A percentile compares a stretch with the other conserved stretches of the same genome.
These are phyloP conservation scores for Phytopythium sindhum DNA, from an alignment of 352 stramenopile genomes.

Conservation along the genomic window DNA sequence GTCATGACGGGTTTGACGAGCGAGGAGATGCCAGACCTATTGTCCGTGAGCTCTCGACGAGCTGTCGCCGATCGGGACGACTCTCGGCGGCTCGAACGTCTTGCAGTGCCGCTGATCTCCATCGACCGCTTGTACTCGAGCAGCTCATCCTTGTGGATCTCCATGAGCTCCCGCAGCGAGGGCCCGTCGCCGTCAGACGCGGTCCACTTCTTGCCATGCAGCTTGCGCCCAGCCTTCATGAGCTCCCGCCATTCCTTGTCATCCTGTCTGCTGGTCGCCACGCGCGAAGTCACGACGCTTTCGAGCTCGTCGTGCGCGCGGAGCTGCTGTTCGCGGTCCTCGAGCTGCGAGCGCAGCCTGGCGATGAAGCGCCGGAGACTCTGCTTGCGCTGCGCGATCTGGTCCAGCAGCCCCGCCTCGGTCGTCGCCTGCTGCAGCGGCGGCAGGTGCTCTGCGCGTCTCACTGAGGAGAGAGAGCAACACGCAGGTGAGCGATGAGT, in stretches of 20 bases:
- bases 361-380: slow-evolving; percentile 59
- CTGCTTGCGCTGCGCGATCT: slow-evolving; percentile 61
- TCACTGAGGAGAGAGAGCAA: neutral
- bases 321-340: slow-evolving; percentile 49
- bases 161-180: slow-evolving; percentile 62
- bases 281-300: slow-evolving; percentile 51
- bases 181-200: slow-evolving; percentile 27
- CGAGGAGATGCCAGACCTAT: neutral
- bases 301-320: slow-evolving; percentile 64
- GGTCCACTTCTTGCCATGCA: slow-evolving; percentile 65
- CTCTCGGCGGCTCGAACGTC: neutral
- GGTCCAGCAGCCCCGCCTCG: slow-evolving; percentile 26
- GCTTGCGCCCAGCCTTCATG: slow-evolving; percentile 57
- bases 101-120: slow-evolving; percentile 5
- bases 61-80: slow-evolving; percentile 10
- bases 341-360: slow-evolving; percentile 45
- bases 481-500: neutral
- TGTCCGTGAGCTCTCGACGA: neutral
- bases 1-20: slow-evolving; percentile 4
- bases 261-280: slow-evolving; percentile 42
- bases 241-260: slow-evolving; percentile 63
- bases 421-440: slow-evolving; percentile 34
- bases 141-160: slow-evolving; percentile 70
- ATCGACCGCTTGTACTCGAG: slow-evolving; percentile 48
- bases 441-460: slow-evolving; percentile 38